Conservation (phyloP, 768 basidiomycete genomes). For the Suillus sp. region DNA sequence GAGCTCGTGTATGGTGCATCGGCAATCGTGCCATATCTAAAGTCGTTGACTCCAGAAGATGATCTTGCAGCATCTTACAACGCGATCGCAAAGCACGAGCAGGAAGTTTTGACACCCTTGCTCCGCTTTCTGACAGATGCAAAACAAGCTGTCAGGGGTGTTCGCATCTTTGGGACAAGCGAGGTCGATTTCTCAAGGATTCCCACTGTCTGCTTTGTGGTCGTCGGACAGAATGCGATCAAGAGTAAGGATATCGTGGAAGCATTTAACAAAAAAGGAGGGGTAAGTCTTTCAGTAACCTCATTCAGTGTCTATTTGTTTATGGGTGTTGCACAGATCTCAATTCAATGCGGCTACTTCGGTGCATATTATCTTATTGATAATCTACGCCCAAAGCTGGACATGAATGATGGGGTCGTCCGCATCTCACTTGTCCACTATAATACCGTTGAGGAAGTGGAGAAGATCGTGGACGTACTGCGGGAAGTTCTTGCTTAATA, state of each 20-base stretch:
- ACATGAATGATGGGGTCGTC: slow-evolving; percentile 66
- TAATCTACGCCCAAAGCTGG: slow-evolving; percentile 56
- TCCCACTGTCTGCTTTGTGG: slow-evolving; percentile 74
- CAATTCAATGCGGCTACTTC: slow-evolving; percentile 78
- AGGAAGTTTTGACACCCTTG: slow-evolving; percentile 53
- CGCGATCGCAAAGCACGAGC: slow-evolving; percentile 64
- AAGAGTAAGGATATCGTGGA: slow-evolving; percentile 67
- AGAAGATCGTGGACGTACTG: slow-evolving; percentile 56
- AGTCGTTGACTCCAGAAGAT: slow-evolving; percentile 53
- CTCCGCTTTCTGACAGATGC: slow-evolving; percentile 55
- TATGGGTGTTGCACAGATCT: slow-evolving; percentile 49
- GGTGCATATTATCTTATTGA: slow-evolving; percentile 69
- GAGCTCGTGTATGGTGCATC: slow-evolving; percentile 66
- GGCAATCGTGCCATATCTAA: slow-evolving; percentile 63
- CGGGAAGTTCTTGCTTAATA: slow-evolving; percentile 45
- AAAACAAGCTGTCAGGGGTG: slow-evolving; percentile 55
- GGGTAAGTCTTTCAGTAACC: slow-evolving; percentile 46
- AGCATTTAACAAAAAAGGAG: slow-evolving; percentile 61
- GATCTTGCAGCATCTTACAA: slow-evolving; percentile 54
- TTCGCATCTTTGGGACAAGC: slow-evolving; percentile 68
- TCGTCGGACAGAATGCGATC: slow-evolving; percentile 56
- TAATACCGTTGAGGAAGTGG: slow-evolving; percentile 73
- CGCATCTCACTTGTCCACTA: slow-evolving; percentile 80
- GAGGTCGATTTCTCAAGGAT: slow-evolving; percentile 44
- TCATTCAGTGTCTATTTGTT: background rate